Evolutionary conservation across 805 yeast species (phyloP).

Genomic region (Huiozyma naganishii): DNA sequence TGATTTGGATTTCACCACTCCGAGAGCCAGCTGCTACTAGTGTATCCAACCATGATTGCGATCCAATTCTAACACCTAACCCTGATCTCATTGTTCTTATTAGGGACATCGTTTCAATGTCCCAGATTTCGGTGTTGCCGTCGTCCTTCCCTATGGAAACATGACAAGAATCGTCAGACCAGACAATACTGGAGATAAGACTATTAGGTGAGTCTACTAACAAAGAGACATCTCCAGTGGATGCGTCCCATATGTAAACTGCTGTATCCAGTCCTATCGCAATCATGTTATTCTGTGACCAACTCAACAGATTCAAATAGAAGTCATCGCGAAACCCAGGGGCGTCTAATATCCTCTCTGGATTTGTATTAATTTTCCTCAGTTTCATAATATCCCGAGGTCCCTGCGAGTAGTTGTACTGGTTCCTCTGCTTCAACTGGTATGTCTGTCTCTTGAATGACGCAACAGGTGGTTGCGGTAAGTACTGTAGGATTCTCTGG

Average conservation of each 20-base stretch:
- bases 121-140: conserved; percentile 90
- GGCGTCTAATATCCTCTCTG: conserved; percentile 90
- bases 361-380: conserved; percentile 73
- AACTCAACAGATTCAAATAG: conserved; percentile 72
- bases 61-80: conserved; percentile 65
- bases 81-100: conserved; percentile 66
- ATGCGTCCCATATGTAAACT: conserved; percentile 89
- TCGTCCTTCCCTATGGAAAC: conserved; percentile 74
- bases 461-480: conserved; percentile 68
- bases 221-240: conserved; percentile 62
- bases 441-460: conserved; percentile 22
- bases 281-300: conserved; percentile 74
- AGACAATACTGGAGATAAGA: conserved; percentile 44
- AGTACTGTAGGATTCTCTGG: conserved; percentile 73
- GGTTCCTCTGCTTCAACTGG: conserved; percentile 23
- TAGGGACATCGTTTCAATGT: conserved; percentile 63
- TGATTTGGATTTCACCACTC: conserved; percentile 72
- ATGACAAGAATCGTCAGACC: conserved; percentile 88
- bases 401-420: conserved; percentile 14
- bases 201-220: conserved; percentile 47
- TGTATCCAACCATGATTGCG: conserved; percentile 79
- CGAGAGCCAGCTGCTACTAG: conserved; percentile 79
- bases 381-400: conserved; percentile 50
- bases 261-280: conserved; percentile 82
- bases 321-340: conserved; percentile 92